Evolutionary conservation across 768 basidiomycete species (phyloP), one percentile per base, ranked within the genome.

Genomic region (Asterophora lycoperdoides): DNA sequence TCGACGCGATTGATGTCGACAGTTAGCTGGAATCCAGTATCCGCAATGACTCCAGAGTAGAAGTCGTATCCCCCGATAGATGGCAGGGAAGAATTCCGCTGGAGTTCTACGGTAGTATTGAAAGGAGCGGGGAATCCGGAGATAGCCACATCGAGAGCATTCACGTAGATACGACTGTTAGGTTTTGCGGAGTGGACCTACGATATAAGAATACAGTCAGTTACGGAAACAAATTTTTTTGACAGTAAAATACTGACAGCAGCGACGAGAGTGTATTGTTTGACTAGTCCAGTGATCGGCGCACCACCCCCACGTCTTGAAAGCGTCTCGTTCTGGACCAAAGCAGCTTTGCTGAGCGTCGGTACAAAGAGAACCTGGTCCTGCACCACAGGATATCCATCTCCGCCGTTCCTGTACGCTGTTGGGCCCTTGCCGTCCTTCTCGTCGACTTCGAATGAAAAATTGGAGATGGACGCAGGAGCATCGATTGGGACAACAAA

Each of bases 381-480:
- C 54, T 77, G 75, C 33, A 63, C 60, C 13, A 75, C 53, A 11
- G 60, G 52, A 54, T 76, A 77, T n/a, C 67, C 66, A 18, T 51
- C 54, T 1, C 76, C 75, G n/a, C 64, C 68, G 49, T 76, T 76
- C 32, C 74, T 64, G 47, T 73, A 67, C 1, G 58, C 60, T 1
- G 66, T 67, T 6, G 66, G 47, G 1, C 60, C 58, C 33, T 64
- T 69, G 9, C 75, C 76, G 50, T 74, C 64, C 23, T 68, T 65
- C 50, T 76, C 74, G 50, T 77, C 67, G 6, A 77, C 70, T 20
- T 67, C 62, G 57, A 78, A 78, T 74, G 74, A 77, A 58, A 77
- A 77, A 29, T 69, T 72, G 28, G 73, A 67, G 44, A 78, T 66
- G n/a, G 75, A 76, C 8, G 59, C 60, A 5, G 65, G 49, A 6